phyloP scores from a whole-genome alignment of 257 asterid genomes.

The Coffea eugenioides region DNA sequence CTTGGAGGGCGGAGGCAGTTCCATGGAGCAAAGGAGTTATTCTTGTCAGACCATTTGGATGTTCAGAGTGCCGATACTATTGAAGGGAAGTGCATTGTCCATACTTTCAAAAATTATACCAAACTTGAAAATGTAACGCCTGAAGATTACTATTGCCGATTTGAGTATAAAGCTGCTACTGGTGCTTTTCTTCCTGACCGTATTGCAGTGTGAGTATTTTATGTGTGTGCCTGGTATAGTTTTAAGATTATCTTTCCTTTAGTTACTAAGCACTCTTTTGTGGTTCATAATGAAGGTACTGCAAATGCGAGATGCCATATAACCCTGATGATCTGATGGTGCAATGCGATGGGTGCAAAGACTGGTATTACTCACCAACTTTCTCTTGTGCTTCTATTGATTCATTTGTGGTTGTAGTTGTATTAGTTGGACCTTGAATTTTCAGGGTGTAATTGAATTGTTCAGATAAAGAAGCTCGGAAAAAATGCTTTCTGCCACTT shows the following conservation, averaged over 20 bases:
- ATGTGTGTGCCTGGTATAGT: conserved; percentile 6
- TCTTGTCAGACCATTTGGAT: conserved; percentile 58
- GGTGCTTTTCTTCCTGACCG: conserved; percentile 61
- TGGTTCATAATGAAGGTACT: conserved; percentile 45
- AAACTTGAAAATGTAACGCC: conserved; percentile 44
- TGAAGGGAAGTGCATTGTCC: conserved; percentile 65
- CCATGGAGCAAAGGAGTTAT: conserved; percentile 63
- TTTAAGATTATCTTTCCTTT: neutral
- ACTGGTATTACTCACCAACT: conserved; percentile 46
- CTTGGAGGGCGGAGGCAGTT: conserved; percentile 57
- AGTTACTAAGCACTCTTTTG: neutral
- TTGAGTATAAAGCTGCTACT: conserved; percentile 50
- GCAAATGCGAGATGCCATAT: conserved; percentile 77
- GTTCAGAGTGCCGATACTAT: conserved; percentile 59
- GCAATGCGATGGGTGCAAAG: conserved; percentile 67
- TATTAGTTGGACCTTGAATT: neutral
- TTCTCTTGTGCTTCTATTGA: neutral
- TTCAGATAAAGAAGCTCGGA: no score
- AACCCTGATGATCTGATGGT: conserved; percentile 76
- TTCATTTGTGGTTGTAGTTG: neutral
- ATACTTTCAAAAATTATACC: conserved; percentile 54
- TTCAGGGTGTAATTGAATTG: no score
- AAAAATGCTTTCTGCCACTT: neutral
- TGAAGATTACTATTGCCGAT: conserved; percentile 61
- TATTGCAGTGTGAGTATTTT: conserved; percentile 57